These are phyloP conservation scores for Lactarius sp. DNA, from an alignment of 768 basidiomycete species.

Conservation along the genomic window DNA sequence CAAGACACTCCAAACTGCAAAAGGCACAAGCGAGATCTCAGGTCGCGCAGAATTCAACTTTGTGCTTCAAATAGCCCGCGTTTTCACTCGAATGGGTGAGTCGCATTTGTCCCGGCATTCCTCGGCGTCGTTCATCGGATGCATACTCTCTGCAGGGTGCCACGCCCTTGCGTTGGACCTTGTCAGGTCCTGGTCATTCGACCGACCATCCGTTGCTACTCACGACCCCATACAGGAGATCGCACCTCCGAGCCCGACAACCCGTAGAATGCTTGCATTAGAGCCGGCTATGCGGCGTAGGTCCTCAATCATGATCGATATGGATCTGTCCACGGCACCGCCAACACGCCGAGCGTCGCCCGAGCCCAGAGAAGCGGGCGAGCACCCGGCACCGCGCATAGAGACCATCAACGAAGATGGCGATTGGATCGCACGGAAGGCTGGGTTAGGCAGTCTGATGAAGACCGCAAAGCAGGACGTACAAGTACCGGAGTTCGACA, in stretches of 20 bases:
- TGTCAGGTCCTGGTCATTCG: slow-evolving; percentile 88
- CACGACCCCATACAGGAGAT: slow-evolving; percentile 27
- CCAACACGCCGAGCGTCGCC: slow-evolving; percentile 55
- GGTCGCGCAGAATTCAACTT: slow-evolving; percentile 90
- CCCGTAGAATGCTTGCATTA: slow-evolving; percentile 45
- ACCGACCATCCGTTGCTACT: slow-evolving; percentile 54
- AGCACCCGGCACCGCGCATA: slow-evolving; percentile 25
- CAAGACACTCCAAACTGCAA: slow-evolving; percentile 88
- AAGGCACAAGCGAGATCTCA: slow-evolving; percentile 89
- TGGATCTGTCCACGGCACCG: slow-evolving; percentile 65
- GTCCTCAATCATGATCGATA: slow-evolving; percentile 84
- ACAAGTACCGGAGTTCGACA: slow-evolving; percentile 82
- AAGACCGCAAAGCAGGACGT: slow-evolving; percentile 89
- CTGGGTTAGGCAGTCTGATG: slow-evolving; percentile 77
- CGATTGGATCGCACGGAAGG: slow-evolving; percentile 60
- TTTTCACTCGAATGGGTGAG: slow-evolving; percentile 93
- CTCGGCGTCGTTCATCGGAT: not conserved
- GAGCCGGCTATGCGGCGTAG: slow-evolving; percentile 53
- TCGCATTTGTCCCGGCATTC: slow-evolving; percentile 1
- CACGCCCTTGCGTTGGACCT: slow-evolving; percentile 89
- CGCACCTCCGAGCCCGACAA: slow-evolving; percentile 42
- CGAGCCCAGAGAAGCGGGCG: slow-evolving; percentile 27
- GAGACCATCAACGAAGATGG: slow-evolving; percentile 45
- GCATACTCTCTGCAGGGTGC: slow-evolving; percentile 56
- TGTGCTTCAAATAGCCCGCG: slow-evolving; percentile 88